Percentiles rank a stretch among this genome's conserved stretches.
Conservation (phyloP, 345 rosid species). For the Carallia pectinifolia region DNA sequence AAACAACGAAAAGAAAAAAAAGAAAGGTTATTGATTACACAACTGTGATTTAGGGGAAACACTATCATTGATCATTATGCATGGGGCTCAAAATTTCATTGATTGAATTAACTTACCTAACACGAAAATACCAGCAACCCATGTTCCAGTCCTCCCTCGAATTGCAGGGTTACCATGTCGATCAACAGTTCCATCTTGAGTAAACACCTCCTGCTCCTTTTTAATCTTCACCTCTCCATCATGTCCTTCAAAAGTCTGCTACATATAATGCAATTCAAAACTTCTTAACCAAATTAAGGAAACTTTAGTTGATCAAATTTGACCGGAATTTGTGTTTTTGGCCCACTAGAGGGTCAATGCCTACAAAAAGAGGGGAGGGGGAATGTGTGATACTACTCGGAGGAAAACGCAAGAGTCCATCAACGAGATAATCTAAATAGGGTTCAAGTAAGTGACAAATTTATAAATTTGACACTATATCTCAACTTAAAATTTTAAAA, state of each 20-base stretch:
- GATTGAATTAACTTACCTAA: slow-evolving; percentile 7
- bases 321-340: background rate
- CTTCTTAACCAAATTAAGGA: no score
- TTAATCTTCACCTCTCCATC: background rate
- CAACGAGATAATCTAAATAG: no score
- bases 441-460: no score
- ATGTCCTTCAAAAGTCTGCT: background rate
- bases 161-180: slow-evolving; percentile 27
- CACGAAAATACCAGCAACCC: slow-evolving; percentile 25
- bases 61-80: background rate
- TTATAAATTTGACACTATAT: no score
- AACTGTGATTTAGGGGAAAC: background rate
- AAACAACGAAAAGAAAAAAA: no score
- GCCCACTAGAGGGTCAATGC: no score
- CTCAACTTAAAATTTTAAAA: no score
- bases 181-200: slow-evolving; percentile 28
- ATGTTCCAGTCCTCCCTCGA: slow-evolving; percentile 18
- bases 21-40: no score
- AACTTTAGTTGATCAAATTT: background rate
- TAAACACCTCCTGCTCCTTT: slow-evolving; percentile 9
- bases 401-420: no score
- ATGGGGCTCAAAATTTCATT: background rate
- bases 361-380: no score
- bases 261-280: background rate
- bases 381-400: no score